Evolutionary conservation across 371 early-diverging fungal species (phyloP).

Genomic region (Mortierella sp.): DNA sequence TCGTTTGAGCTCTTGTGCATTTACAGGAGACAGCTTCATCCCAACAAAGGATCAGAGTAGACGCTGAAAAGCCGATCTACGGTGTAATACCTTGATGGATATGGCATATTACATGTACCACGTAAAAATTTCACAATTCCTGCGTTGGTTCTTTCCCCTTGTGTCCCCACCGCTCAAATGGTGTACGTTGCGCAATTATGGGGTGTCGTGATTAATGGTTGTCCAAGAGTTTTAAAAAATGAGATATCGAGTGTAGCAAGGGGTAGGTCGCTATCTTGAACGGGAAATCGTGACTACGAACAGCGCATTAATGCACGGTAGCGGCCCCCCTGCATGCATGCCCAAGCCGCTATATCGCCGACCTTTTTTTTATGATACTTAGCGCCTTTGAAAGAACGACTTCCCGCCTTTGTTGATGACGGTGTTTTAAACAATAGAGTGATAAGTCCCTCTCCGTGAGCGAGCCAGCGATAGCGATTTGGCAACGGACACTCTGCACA

Average conservation of each 20-base stretch:
- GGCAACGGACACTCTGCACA: too few species aligned
- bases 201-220: not conserved
- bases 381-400: not conserved
- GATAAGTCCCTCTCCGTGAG: too few species aligned
- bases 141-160: not conserved
- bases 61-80: not conserved
- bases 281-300: not conserved
- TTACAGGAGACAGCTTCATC: not conserved
- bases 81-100: not conserved
- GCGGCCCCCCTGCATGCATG: not conserved
- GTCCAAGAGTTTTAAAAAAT: not conserved
- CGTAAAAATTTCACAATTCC: not conserved
- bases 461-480: too few species aligned
- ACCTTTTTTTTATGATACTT: not conserved
- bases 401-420: too few species aligned
- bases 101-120: too few species aligned
- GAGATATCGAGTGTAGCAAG: not conserved
- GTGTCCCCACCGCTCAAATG: not conserved
- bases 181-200: not conserved
- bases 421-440: too few species aligned
- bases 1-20: slow-evolving; percentile 2
- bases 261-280: not conserved
- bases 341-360: not conserved
- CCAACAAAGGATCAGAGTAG: not conserved
- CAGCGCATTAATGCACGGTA: not conserved